Evolutionary conservation across 2,329 filamentous ascomycete genomes (phyloP), one percentile per base, ranked within the genome.

Genomic region (Sclerotinia sclerotiorum): DNA sequence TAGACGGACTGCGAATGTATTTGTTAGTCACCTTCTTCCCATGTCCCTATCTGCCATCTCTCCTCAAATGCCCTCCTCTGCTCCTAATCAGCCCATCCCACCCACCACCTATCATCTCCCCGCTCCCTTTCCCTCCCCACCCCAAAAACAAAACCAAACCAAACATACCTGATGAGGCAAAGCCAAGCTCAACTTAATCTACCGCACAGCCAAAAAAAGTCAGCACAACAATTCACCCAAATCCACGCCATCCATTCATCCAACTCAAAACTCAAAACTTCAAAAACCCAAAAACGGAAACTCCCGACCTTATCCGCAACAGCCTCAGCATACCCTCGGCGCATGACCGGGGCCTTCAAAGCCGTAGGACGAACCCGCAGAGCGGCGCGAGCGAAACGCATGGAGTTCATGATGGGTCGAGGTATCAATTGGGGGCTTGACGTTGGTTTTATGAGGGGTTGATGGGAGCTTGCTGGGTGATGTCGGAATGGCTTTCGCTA

Each of bases 151-250:
- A n/a, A 29, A 51, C 63, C 57, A 69, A 69, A 55, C 70, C 66
- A 13, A 67, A 75, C 91, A 83, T 93, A 98, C 95, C 93, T 97
- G 92, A 85, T 98, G 94, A 84, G 95, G 95, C 77, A 99, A 91
- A 81, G 92, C 89, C 85, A 99, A 87, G 86, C 93, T 97, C 85
- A 99, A 90, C 90, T 97, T 96, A 87, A 99, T 97, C 88, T 90
- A 76, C 24, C 51, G 71, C 67, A 17, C 35, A 57, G 48, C 68
- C 68, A 67, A 70, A 72, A 72, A 72, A 72, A 42, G 39, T 74
- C 69, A 74, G 72, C 73, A 69, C 24, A n/a, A 29, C 5, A 35
- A 15, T 13, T 4, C 39, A 8, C n/a, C 24, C 55, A 29, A 39
- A 60, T 63, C 46, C 32, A 2, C n/a, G 5, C 10, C 17, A 1